phyloP scores from a whole-genome alignment of 2,329 filamentous ascomycete genomes.

The Trichoderma arundinaceum region DNA sequence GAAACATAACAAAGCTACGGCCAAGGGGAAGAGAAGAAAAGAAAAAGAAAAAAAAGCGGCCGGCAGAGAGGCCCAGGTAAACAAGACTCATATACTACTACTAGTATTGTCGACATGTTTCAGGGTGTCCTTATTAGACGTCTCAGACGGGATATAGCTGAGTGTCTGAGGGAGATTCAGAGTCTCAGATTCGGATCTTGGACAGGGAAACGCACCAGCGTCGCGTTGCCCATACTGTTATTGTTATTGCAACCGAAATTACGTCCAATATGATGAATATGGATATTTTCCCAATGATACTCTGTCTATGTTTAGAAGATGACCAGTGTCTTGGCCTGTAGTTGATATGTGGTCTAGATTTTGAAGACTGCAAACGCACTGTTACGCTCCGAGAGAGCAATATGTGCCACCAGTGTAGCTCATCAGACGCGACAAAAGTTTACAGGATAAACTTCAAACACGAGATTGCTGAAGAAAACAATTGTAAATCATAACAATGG shows the following conservation, averaged over 20 bases:
- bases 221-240: no score
- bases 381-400: no score
- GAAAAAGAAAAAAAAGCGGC: background rate
- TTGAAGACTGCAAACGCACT: no score
- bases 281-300: background rate
- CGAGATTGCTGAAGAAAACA: background rate
- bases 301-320: no score
- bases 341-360: no score
- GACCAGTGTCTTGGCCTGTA: no score
- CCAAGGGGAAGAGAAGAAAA: no score
- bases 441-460: background rate
- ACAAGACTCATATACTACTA: background rate
- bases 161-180: conserved; percentile 13
- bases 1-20: conserved; percentile 1
- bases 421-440: background rate
- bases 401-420: background rate
- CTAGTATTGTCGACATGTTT: background rate
- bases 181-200: background rate
- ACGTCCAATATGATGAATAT: background rate
- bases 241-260: background rate
- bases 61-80: background rate
- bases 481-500: conserved; percentile 12
- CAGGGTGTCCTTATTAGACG: background rate
- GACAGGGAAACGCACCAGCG: background rate
- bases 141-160: conserved; percentile 5